phyloP scores from a whole-genome alignment of 306 rosid species.

The Crotalaria pallida region DNA sequence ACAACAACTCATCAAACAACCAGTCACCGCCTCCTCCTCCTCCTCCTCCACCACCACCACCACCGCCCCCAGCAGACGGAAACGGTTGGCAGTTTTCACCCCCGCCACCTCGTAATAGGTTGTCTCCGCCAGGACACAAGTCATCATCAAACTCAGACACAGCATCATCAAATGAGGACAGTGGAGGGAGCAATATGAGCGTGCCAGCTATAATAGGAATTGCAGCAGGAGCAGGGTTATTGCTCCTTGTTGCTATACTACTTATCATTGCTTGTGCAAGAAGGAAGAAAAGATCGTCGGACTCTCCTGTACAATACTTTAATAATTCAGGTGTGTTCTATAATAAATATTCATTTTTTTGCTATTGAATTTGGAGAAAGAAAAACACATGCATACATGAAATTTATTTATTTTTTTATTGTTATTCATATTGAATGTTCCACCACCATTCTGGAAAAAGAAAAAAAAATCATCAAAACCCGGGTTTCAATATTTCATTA shows the following conservation, averaged over 20 bases:
- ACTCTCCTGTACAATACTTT: conserved; percentile 17
- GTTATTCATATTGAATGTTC: too few species aligned
- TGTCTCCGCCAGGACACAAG: conserved; percentile 9
- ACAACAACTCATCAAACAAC: not conserved
- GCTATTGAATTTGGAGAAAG: not conserved
- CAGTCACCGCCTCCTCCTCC: conserved; percentile 18
- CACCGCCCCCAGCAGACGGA: not conserved
- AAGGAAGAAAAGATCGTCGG: conserved; percentile 40
- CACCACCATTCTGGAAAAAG: too few species aligned
- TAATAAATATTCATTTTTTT: not conserved
- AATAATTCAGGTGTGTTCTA: conserved; percentile 5
- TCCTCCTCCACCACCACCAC: conserved; percentile 11
- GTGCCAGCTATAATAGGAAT: conserved; percentile 40
- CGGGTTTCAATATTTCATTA: too few species aligned
- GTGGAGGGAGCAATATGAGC: not conserved
- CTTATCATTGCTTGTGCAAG: conserved; percentile 21
- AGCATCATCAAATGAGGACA: not conserved
- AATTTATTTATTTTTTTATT: too few species aligned
- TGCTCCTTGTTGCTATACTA: conserved; percentile 32
- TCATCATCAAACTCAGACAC: not conserved
- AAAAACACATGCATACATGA: not conserved
- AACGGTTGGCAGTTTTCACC: conserved; percentile 30
- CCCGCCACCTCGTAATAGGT: conserved; percentile 22
- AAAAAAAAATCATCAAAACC: too few species aligned
- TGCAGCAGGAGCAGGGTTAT: conserved; percentile 42